phyloP scores from a whole-genome alignment of 352 stramenopile genomes.

The Phytophthora macrochlamydospora region DNA sequence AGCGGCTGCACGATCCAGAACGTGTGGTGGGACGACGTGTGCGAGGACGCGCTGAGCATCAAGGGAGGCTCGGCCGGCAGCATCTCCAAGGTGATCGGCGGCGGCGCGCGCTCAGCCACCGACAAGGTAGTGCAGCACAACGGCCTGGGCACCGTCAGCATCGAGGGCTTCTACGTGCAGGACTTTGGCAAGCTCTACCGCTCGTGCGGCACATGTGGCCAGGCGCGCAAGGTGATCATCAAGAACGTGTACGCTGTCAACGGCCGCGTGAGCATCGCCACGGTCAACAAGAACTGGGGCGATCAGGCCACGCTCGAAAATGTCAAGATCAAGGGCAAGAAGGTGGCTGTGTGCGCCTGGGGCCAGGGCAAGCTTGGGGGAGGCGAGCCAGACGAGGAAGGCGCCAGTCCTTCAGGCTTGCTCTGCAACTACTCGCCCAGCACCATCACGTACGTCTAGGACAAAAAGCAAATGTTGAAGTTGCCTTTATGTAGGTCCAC shows the following conservation, averaged over 20 bases:
- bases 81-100: slow-evolving; percentile 1
- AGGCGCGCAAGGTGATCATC: slow-evolving; percentile 24
- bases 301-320: slow-evolving; percentile 47
- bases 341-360: slow-evolving; percentile 29
- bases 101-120: neutral
- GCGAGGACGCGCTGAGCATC: slow-evolving; percentile 3
- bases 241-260: slow-evolving; percentile 30
- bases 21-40: slow-evolving; percentile 3
- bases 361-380: slow-evolving; percentile 23
- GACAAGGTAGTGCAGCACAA: slow-evolving; percentile 3
- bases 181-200: slow-evolving; percentile 7
- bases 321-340: slow-evolving; percentile 46
- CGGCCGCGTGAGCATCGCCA: slow-evolving; percentile 37
- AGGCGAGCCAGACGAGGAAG: slow-evolving; percentile 20
- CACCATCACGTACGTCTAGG: slow-evolving; percentile 22
- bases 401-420: slow-evolving; percentile 17
- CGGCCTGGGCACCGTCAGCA: slow-evolving; percentile 6
- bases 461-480: neutral
- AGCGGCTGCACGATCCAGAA: slow-evolving; percentile 2
- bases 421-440: slow-evolving; percentile 34
- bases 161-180: slow-evolving; percentile 14
- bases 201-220: slow-evolving; percentile 6
- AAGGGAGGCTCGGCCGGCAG: neutral
- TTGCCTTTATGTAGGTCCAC: neutral
- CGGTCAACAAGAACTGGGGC: slow-evolving; percentile 47